A percentile compares a stretch with the other conserved stretches of the same genome.
Conservation (phyloP, 2,329 filamentous ascomycete species). For the Cladosporium colombiae region DNA sequence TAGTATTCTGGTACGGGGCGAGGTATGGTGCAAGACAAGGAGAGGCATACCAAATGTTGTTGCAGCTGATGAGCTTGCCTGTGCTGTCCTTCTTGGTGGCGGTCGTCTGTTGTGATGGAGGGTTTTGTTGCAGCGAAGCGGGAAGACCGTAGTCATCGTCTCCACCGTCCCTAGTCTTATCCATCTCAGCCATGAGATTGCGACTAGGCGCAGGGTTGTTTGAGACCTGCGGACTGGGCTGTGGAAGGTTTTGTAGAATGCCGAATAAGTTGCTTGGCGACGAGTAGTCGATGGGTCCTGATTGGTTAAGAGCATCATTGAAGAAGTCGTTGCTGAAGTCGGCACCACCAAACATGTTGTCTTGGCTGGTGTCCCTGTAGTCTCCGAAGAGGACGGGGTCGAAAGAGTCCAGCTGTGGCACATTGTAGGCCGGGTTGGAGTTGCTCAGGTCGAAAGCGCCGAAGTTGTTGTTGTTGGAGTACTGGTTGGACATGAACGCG, state of each 20-base stretch:
- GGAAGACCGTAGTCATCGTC: conserved; percentile 59
- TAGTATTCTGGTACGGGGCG: background rate
- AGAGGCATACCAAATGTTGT: conserved; percentile 83
- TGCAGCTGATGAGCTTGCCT: conserved; percentile 74
- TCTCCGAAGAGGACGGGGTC: conserved; percentile 89
- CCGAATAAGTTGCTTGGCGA: conserved; percentile 73
- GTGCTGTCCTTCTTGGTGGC: conserved; percentile 24
- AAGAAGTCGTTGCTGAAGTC: conserved; percentile 79
- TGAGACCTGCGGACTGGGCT: conserved; percentile 3
- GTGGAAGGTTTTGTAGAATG: conserved; percentile 44
- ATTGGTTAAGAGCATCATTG: conserved; percentile 53
- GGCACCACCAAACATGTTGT: conserved; percentile 66
- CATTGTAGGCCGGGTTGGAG: conserved; percentile 30
- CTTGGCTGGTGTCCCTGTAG: conserved; percentile 88
- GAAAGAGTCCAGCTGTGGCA: conserved; percentile 65
- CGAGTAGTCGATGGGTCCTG: conserved; percentile 62
- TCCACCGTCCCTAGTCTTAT: conserved; percentile 69
- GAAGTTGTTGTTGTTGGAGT: conserved; percentile 18
- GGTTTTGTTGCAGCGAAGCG: conserved; percentile 17
- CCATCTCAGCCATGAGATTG: conserved; percentile 75
- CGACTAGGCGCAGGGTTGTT: conserved; percentile 32
- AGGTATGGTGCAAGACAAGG: no score
- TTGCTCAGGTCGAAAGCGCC: conserved; percentile 23
- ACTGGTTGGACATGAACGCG: conserved; percentile 14
- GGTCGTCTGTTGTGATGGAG: conserved; percentile 14